Base-by-base conservation (phyloP, 2,329 filamentous ascomycete genomes). In the Fusarium subglutinans region DNA sequence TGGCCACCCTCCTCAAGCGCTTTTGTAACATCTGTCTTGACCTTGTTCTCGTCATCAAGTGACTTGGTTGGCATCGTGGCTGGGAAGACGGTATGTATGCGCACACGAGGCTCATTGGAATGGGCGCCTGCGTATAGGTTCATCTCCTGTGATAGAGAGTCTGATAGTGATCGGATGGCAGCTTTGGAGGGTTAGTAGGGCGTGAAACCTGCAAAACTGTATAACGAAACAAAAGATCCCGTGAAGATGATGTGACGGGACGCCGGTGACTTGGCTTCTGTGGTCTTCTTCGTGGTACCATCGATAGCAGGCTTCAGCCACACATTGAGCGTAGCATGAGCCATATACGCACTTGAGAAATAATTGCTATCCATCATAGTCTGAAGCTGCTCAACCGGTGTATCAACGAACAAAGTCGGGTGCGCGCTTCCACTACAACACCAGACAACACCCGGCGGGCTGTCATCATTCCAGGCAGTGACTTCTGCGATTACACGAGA, bases 341-440 rank as follows among this genome's bases (percentile, higher is more conserved):
- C 71, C 71, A 74, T 65, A 20, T 74, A 74, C 6, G 71, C 71
- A 37, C 71, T 74, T 5, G 71, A 74, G 22, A 74, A 74, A 10
- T 74, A 74, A 24, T 74, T 74, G 7, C 71, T 74, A n/a, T 74
- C 71, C 71, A 74, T 74, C 71, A 74, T 74, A 7, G 62, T 69
- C 43, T 74, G 71, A 12, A 74, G 59, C 30, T 74, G 67, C 14
- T 72, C 71, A 20, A 74, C 13, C 1, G 71, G 71, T 4, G 71
- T 74, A 30, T 74, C 71, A 12, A 74, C 59, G 55, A 74, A 74
- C 24, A 74, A 37, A 3, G 67, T 74, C 15, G 71, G 71, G 33
- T 74, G 71, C 1, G 71, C 71, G 11, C 71, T 74, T 22, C 71
- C 71, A 37, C 71, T 74, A 6, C 71, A 74, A 13, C 71, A 74